Percentiles rank a stretch among this genome's conserved stretches.
Conservation (phyloP, 2,329 filamentous ascomycete genomes). For the Aspergillus thermomutatus region DNA sequence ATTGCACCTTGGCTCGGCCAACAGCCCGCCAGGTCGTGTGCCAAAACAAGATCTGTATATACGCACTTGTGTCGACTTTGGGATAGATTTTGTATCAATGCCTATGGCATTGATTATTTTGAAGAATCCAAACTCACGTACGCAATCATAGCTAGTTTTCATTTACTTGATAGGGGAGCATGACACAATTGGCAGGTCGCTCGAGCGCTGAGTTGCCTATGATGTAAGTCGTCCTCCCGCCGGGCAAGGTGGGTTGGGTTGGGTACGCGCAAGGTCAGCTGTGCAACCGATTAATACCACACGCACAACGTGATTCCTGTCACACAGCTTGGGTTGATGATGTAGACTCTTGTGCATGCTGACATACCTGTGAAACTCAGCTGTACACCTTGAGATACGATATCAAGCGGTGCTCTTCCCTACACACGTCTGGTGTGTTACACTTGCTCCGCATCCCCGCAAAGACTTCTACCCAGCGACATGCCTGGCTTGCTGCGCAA, state of each 20-base stretch:
- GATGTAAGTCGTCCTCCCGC: neutral
- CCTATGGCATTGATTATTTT: neutral
- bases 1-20: constrained; percentile 8
- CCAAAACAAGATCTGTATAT: constrained; percentile 23
- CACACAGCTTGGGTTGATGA: neutral
- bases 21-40: constrained; percentile 12
- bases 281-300: neutral
- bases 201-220: neutral
- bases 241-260: neutral
- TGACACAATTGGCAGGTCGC: neutral
- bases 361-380: neutral
- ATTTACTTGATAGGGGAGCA: neutral
- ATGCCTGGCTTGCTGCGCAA: constrained; percentile 81
- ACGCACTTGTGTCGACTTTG: constrained; percentile 18
- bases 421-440: neutral
- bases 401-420: neutral
- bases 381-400: neutral
- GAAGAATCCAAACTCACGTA: neutral
- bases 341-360: neutral
- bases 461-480: constrained; percentile 11
- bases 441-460: neutral
- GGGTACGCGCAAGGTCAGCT: neutral
- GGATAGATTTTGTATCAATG: constrained; percentile 17
- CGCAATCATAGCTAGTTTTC: neutral
- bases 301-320: neutral